Base-by-base conservation (phyloP, 1,139 yeast genomes). In the Wickerhamiella infanticola region DNA sequence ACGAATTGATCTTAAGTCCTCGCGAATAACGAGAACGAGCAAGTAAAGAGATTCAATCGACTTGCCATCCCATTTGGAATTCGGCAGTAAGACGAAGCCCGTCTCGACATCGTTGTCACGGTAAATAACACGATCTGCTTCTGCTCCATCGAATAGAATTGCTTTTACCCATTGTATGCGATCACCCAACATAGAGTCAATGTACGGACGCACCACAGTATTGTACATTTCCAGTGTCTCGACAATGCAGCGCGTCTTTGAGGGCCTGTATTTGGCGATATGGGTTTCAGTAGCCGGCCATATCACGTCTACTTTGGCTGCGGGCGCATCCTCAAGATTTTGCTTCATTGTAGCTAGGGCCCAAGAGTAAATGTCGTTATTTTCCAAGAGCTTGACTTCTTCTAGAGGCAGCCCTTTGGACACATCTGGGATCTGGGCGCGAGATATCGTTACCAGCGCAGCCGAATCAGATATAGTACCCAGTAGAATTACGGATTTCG, bases 261-360 rank as follows among this genome's bases (percentile, higher is more conserved):
- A 88, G 18, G 63, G 66, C 13, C 74, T 69, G 58, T 76, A 85
- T 63, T 90, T 90, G 46, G 72, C 72, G 47, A 90, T 78, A 58
- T 90, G 98, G 7, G 80, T 74, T 46, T 77, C 80, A 0, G 95
- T 81, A 0, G 98, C 97, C 1, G 99, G 99, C 60, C 75, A 85
- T 23, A 90, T 79, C 50, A 90, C 54, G 55, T 81, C 85, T 48
- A 84, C 58, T 58, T 88, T 88, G 9, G 81, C 80, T 0, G 78
- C 72, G 0, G 94, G 86, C 8, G 55, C 54, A 0, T 53, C 51
- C 0, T 66, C 67, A 26, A 79, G 53, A 42, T 68, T 65, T 54
- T 79, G 83, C 3, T 56, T 54, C 39, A 80, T 54, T 0, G 71
- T 63, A 0, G 75, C 75, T 39, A 73, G 62, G 5, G 85, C 82